Conservation (phyloP, 139 green algal genomes). For the Chlorella vulgaris region DNA sequence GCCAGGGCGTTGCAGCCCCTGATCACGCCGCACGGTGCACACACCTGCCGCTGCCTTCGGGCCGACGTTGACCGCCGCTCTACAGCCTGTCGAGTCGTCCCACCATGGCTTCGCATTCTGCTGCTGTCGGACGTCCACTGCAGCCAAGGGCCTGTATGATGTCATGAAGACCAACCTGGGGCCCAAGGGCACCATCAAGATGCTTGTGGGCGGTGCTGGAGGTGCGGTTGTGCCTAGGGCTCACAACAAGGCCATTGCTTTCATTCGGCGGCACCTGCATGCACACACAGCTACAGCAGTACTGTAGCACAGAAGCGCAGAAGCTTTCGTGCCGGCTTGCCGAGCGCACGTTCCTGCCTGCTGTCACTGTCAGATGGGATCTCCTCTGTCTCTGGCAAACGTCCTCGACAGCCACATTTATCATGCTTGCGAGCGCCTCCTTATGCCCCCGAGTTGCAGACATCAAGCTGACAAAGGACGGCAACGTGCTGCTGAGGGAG, state of each 20-base stretch:
- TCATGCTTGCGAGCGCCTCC: not conserved
- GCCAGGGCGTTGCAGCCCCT: too few species aligned
- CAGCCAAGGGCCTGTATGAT: slow-evolving; percentile 95
- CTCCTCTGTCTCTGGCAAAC: too few species aligned
- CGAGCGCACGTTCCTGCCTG: too few species aligned
- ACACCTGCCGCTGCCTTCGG: too few species aligned
- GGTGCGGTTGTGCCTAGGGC: too few species aligned
- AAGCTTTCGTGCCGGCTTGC: too few species aligned
- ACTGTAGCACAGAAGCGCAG: too few species aligned
- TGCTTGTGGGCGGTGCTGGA: slow-evolving; percentile 93
- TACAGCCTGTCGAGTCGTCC: too few species aligned
- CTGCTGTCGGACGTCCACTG: not conserved
- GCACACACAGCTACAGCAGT: not conserved
- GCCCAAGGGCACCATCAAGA: slow-evolving; percentile 99
- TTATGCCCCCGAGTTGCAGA: slow-evolving; percentile 69
- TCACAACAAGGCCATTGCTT: not conserved
- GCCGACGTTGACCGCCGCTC: too few species aligned
- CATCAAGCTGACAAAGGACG: slow-evolving; percentile 98
- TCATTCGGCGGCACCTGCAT: not conserved
- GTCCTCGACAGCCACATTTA: too few species aligned
- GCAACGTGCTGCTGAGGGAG: slow-evolving; percentile 94
- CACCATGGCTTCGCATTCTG: not conserved
- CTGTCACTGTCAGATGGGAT: too few species aligned
- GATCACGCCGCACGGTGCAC: too few species aligned
- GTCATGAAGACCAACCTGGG: slow-evolving; percentile 98